Conservation (phyloP, 2,329 filamentous ascomycete species). For the Claviceps arundinis region DNA sequence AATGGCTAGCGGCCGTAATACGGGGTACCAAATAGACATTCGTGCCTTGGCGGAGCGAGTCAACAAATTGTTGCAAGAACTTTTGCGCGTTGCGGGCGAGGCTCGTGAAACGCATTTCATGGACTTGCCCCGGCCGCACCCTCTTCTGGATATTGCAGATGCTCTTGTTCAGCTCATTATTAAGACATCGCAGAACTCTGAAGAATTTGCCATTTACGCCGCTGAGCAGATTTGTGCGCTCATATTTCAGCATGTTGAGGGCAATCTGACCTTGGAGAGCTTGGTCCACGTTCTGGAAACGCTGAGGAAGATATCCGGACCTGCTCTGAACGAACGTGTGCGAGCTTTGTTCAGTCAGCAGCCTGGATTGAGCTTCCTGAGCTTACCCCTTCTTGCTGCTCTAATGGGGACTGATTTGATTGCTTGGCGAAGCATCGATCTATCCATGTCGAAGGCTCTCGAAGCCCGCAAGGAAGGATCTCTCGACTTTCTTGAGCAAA, state of each 20-base stretch:
- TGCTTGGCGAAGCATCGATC: constrained; percentile 53
- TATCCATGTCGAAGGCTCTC: constrained; percentile 60
- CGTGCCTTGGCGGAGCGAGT: constrained; percentile 40
- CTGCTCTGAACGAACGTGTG: constrained; percentile 40
- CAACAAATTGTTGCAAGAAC: constrained; percentile 43
- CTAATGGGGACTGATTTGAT: constrained; percentile 47
- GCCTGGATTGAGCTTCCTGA: constrained; percentile 40
- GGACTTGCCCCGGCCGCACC: constrained; percentile 44
- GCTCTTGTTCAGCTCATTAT: constrained; percentile 49
- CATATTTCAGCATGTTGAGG: constrained; percentile 41
- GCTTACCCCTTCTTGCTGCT: constrained; percentile 42
- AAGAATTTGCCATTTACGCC: constrained; percentile 45
- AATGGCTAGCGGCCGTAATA: constrained; percentile 38
- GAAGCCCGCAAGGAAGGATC: constrained; percentile 56
- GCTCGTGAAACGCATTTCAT: constrained; percentile 45
- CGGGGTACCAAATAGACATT: constrained; percentile 36
- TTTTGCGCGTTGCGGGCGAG: constrained; percentile 39
- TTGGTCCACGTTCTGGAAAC: constrained; percentile 49
- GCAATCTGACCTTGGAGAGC: constrained; percentile 45
- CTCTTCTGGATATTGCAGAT: constrained; percentile 49
- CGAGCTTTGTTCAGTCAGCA: constrained; percentile 43
- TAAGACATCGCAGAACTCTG: constrained; percentile 46
- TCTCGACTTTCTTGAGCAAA: constrained; percentile 64
- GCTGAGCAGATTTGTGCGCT: constrained; percentile 45
- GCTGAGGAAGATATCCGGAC: constrained; percentile 44